Evolutionary conservation across 495 filamentous ascomycete genomes (phyloP), one percentile per base, ranked within the genome.

Genomic region (Apodospora peruviana): DNA sequence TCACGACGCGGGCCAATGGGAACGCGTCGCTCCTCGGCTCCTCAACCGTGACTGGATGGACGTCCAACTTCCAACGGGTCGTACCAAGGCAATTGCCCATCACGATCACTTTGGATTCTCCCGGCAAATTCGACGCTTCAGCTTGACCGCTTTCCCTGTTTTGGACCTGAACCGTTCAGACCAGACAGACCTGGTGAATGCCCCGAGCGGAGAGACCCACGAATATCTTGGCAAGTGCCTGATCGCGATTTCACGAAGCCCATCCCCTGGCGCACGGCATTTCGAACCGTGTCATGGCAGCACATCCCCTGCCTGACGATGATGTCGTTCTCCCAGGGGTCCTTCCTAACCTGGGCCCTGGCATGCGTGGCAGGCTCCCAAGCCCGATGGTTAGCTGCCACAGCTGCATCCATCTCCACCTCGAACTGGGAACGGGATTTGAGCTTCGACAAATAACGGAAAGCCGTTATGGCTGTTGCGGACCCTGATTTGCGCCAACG

Each of bases 261-360:
- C n/a, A n/a, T n/a, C n/a, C n/a, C n/a, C n/a, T n/a, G n/a, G n/a
- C n/a, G n/a, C n/a, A n/a, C 27, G 14, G 27, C 27, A 32, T 32
- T 32, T 14, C 27, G 7, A 32, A 20, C 12, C 39, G 18, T 41
- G 39, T 5, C 39, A 21, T 41, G 18, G 5, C n/a, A 8, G 7
- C 2, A 4, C 9, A 14, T 20, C 39, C 14, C 21, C 21, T 23
- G 1, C 39, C 19, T 9, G 37, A 9, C 47, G 49, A 46, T 51
- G 49, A 51, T 51, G 49, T 51, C 49, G 49, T 45, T 36, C 7
- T 24, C 10, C 22, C 41, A n/a, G 36, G 35, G 45, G 23, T 48
- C 34, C 10, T 8, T 16, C 23, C 22, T 2, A n/a, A 34, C 23
- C 42, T 5, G 16, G 36, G 36, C 8, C 36, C 36, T 32, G 27